These are phyloP conservation scores for Podaxis mareebaensis DNA, from an alignment of 768 basidiomycete genomes.

Conservation along the genomic window DNA sequence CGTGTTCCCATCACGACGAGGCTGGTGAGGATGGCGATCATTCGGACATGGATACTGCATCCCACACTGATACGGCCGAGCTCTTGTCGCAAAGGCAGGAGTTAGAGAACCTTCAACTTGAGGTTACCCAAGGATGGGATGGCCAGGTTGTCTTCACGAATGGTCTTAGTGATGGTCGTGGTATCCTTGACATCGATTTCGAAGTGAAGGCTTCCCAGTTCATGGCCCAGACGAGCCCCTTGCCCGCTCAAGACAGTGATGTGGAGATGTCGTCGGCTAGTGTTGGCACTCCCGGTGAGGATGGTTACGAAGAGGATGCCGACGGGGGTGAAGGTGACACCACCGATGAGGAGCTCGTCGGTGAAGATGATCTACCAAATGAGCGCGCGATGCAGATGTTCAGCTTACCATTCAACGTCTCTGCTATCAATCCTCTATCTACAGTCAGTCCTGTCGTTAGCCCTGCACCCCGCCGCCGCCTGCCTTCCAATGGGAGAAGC, in stretches of 20 bases:
- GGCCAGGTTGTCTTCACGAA: conserved; percentile 76
- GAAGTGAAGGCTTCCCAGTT: conserved; percentile 61
- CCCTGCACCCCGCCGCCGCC: conserved; percentile 36
- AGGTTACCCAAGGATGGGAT: conserved; percentile 73
- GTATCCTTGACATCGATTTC: conserved; percentile 70
- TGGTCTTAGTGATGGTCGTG: conserved; percentile 53
- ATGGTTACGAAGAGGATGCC: conserved; percentile 47
- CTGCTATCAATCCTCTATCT: conserved; percentile 74
- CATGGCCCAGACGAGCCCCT: conserved; percentile 47
- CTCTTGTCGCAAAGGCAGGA: conserved; percentile 31
- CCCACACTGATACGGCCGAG: conserved; percentile 29
- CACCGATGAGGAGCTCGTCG: conserved; percentile 85
- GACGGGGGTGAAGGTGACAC: conserved; percentile 69
- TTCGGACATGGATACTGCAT: conserved; percentile 34
- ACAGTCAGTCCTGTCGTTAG: conserved; percentile 62
- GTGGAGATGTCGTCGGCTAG: conserved; percentile 35
- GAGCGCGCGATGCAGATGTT: conserved; percentile 75
- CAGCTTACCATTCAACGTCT: conserved; percentile 61
- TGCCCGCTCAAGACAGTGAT: conserved; percentile 52
- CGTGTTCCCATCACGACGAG: conserved; percentile 15
- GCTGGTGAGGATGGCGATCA: conserved; percentile 46
- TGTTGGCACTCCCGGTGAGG: conserved; percentile 44
- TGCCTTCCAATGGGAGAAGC: conserved; percentile 17
- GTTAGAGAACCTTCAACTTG: conserved; percentile 51
- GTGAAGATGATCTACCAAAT: conserved; percentile 69